Base-by-base conservation (phyloP, 2,329 filamentous ascomycete genomes). In the Corynespora cassiicola region DNA sequence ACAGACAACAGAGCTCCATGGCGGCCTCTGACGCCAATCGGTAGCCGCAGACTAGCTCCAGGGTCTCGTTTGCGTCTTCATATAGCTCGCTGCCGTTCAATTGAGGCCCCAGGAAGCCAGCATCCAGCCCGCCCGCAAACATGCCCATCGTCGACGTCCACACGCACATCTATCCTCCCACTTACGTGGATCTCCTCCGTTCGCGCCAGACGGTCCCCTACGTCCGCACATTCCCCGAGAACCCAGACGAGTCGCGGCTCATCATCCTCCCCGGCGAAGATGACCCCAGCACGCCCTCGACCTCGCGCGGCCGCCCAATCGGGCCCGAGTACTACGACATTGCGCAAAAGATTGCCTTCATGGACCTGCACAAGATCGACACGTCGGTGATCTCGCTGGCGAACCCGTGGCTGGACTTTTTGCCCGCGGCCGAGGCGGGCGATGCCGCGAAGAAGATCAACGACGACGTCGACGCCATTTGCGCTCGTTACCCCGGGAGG, bases 341-440 rank as follows among this genome's bases (percentile, higher is more conserved):
- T 41, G 72, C 76, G 11, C 78, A 88, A 54, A 96, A 96, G 62
- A 77, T 96, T 10, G 77, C 82, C 31, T 96, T 96, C 72, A 96
- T 96, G 91, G 79, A 90, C 65, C 80, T 77, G 11, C 91, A 96
- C 70, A 74, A 74, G 36, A 96, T 96, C 64, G 80, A 87, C 66
- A 83, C 86, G 49, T 94, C 88, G 1, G 87, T 96, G 33, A 83
- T 96, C 47, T 94, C 88, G 1, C 82, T 96, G 15, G 91, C 91
- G 10, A 96, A 96, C 61, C 91, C 91, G 0, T 96, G 91, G 91
- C 79, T 96, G 2, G 91, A 96, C 69, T 96, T 95, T 62, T 71
- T 96, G 0, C 68, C 75, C 0, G 63, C 81, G 0, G 65, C 73
- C 4, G 80, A 85, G 50, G 87, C 88, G 0, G 80, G 78, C 2